phyloP scores from a whole-genome alignment of 2,329 filamentous ascomycete genomes.

The Orbilia oligospora region DNA sequence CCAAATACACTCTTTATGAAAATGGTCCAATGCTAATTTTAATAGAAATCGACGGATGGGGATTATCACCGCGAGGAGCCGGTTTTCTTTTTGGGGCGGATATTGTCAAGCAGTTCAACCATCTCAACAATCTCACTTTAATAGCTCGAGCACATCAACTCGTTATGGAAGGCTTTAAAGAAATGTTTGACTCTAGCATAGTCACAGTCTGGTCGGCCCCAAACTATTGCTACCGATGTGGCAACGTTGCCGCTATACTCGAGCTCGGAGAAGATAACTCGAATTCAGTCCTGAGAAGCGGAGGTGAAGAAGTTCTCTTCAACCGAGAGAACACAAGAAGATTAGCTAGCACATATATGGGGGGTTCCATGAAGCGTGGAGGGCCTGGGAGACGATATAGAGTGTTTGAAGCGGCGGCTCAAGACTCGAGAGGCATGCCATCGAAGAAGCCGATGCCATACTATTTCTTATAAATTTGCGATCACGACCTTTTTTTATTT shows the following conservation, averaged over 20 bases:
- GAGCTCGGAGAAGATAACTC: slow-evolving; percentile 87
- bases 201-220: slow-evolving; percentile 99
- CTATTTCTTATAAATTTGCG: slow-evolving; percentile 79
- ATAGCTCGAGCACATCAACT: slow-evolving; percentile 96
- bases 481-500: slow-evolving; percentile 23
- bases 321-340: slow-evolving; percentile 68
- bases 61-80: slow-evolving; percentile 90
- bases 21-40: slow-evolving; percentile 13
- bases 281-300: slow-evolving; percentile 78
- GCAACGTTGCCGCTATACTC: slow-evolving; percentile 94
- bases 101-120: slow-evolving; percentile 96
- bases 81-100: slow-evolving; percentile 96
- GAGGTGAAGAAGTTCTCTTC: slow-evolving; percentile 77
- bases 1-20: not conserved
- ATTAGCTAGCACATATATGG: slow-evolving; percentile 67
- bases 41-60: slow-evolving; percentile 93
- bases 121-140: slow-evolving; percentile 89
- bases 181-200: slow-evolving; percentile 97
- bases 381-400: slow-evolving; percentile 91
- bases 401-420: slow-evolving; percentile 95
- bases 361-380: slow-evolving; percentile 69
- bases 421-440: slow-evolving; percentile 96
- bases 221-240: slow-evolving; percentile 96
- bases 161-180: slow-evolving; percentile 99
- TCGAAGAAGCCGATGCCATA: slow-evolving; percentile 98